These are phyloP conservation scores for Alnus glutinosa DNA, from an alignment of 306 rosid genomes.

Conservation along the genomic window DNA sequence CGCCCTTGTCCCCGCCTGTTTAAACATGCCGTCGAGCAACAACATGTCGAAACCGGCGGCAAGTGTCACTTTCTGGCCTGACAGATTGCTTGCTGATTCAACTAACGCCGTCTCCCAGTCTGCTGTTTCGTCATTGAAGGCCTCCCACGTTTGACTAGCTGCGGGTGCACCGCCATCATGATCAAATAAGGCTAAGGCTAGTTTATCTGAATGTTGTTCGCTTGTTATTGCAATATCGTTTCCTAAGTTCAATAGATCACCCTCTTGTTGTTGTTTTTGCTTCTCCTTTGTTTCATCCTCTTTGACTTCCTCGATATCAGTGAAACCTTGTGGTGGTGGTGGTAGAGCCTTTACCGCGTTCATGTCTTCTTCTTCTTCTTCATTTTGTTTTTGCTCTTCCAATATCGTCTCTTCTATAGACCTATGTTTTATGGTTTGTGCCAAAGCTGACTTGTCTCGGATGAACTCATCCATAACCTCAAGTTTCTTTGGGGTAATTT, in stretches of 20 bases:
- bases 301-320: too few relatives aligned
- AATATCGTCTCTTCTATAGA: background rate
- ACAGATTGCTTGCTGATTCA: conserved; percentile 57
- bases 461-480: conserved; percentile 83
- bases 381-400: too few relatives aligned
- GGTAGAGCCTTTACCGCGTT: conserved; percentile 55
- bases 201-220: conserved; percentile 46
- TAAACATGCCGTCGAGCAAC: conserved; percentile 81
- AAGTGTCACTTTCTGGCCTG: conserved; percentile 45
- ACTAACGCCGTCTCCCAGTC: conserved; percentile 91
- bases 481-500: conserved; percentile 63
- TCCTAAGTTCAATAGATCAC: conserved; percentile 70
- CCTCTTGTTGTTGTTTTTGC: conserved; percentile 31
- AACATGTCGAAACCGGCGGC: conserved; percentile 79
- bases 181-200: conserved; percentile 83
- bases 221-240: conserved; percentile 33
- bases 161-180: conserved; percentile 1
- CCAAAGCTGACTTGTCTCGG: conserved; percentile 49
- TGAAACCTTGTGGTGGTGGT: conserved; percentile 44
- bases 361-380: too few relatives aligned
- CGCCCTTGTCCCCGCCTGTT: conserved; percentile 39
- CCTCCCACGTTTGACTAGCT: conserved; percentile 49
- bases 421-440: conserved; percentile 21
- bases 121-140: conserved; percentile 49
- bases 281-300: too few relatives aligned